Evolutionary conservation across 306 rosid genomes (phyloP).

Genomic region (Lathyrus oleraceus): DNA sequence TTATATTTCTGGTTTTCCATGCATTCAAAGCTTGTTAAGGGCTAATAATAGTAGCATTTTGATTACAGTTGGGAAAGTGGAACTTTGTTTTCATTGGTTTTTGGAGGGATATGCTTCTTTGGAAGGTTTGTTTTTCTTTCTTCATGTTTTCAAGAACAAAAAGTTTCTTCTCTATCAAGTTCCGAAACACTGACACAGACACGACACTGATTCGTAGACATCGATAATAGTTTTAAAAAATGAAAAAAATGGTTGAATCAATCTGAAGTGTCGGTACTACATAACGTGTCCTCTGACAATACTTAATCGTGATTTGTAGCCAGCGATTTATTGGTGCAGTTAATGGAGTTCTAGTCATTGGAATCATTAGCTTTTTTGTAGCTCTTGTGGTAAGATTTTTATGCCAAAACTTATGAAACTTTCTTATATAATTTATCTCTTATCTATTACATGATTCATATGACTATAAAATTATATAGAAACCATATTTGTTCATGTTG

Average conservation of each 20-base stretch:
- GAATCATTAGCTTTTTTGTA: slow-evolving; percentile 64
- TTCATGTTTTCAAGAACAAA: slow-evolving; percentile 1
- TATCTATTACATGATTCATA: neutral
- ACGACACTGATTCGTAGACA: neutral
- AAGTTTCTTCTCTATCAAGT: neutral
- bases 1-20: slow-evolving; percentile 18
- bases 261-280: neutral
- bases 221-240: neutral
- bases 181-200: neutral
- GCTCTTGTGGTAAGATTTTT: slow-evolving; percentile 67
- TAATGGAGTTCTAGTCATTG: slow-evolving; percentile 66
- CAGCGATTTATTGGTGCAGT: slow-evolving; percentile 72
- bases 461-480: neutral
- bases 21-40: slow-evolving; percentile 38
- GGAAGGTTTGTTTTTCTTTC: slow-evolving; percentile 65
- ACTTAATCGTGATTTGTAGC: slow-evolving; percentile 52
- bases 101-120: slow-evolving; percentile 73
- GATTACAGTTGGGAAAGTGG: slow-evolving; percentile 88
- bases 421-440: neutral
- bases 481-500: neutral
- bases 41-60: slow-evolving; percentile 53
- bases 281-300: neutral
- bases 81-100: slow-evolving; percentile 64
- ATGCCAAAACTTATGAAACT: slow-evolving; percentile 16
- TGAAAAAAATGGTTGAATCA: neutral